Conservation (phyloP, 2,329 filamentous ascomycete species). For the Fusarium sp. region DNA sequence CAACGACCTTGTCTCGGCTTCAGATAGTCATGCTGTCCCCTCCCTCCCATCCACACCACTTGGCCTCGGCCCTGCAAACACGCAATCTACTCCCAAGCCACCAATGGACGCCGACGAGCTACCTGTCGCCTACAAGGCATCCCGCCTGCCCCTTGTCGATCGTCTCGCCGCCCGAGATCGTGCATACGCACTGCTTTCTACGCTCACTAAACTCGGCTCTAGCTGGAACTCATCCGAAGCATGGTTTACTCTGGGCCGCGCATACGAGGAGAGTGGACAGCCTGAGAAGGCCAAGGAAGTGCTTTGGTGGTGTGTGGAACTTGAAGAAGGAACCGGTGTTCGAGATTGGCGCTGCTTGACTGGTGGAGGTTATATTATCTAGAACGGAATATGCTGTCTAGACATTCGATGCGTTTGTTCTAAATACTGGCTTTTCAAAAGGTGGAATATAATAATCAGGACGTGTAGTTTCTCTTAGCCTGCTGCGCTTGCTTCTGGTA, state of each 20-base stretch:
- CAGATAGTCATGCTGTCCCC: slow-evolving; percentile 16
- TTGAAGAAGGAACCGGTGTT: slow-evolving; percentile 86
- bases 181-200: slow-evolving; percentile 84
- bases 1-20: slow-evolving; percentile 4
- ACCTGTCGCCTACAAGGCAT: slow-evolving; percentile 65
- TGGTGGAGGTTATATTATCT: slow-evolving; percentile 71
- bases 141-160: slow-evolving; percentile 77
- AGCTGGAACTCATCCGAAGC: slow-evolving; percentile 95
- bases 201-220: slow-evolving; percentile 83
- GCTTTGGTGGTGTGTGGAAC: slow-evolving; percentile 96
- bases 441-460: slow-evolving; percentile 6
- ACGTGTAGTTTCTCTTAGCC: background rate
- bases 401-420: background rate
- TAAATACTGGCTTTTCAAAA: slow-evolving; percentile 1
- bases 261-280: slow-evolving; percentile 88
- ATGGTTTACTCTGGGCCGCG: slow-evolving; percentile 88
- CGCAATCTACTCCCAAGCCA: slow-evolving; percentile 17
- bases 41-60: slow-evolving; percentile 59
- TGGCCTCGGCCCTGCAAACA: slow-evolving; percentile 55
- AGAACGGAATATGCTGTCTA: slow-evolving; percentile 1
- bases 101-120: slow-evolving; percentile 55
- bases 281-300: slow-evolving; percentile 89
- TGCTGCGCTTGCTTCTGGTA: background rate
- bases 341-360: slow-evolving; percentile 81
- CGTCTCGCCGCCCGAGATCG: slow-evolving; percentile 90